phyloP scores from a whole-genome alignment of 768 basidiomycete genomes.

The Roridomyces roridus region DNA sequence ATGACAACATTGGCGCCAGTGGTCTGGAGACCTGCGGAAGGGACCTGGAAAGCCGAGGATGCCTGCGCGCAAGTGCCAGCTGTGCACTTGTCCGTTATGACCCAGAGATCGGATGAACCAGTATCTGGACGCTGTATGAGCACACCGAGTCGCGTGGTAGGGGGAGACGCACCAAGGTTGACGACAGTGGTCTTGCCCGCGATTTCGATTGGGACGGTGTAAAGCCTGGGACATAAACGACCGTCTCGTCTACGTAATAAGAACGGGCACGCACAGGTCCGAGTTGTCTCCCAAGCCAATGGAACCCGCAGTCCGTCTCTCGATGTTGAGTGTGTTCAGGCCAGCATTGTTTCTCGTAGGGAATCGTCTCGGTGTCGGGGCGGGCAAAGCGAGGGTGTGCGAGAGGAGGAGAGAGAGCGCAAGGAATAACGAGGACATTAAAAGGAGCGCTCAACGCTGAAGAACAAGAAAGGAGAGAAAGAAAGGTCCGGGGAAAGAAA shows the following conservation, averaged over 20 bases:
- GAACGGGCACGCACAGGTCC: conserved; percentile 19
- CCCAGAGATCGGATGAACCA: conserved; percentile 77
- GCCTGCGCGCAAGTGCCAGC: conserved; percentile 43
- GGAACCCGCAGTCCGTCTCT: conserved; percentile 35
- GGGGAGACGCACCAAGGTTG: conserved; percentile 48
- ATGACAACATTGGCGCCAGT: conserved; percentile 45
- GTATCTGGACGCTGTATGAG: conserved; percentile 54
- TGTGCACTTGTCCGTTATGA: conserved; percentile 57
- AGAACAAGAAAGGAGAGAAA: conserved; percentile 21
- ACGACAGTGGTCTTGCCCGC: conserved; percentile 48
- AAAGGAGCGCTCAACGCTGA: conserved; percentile 36
- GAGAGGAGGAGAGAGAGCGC: conserved; percentile 24
- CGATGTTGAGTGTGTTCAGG: not conserved
- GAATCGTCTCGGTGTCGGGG: conserved; percentile 30
- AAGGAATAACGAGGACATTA: conserved; percentile 24
- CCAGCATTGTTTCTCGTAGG: conserved; percentile 23
- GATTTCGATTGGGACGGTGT: conserved; percentile 53
- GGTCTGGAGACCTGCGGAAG: conserved; percentile 42
- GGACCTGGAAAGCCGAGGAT: conserved; percentile 46
- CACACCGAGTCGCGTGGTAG: not conserved
- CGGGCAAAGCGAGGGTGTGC: conserved; percentile 23
- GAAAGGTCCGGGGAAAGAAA: conserved; percentile 24
- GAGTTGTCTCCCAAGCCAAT: conserved; percentile 39
- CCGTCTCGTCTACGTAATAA: not conserved
- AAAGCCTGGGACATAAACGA: conserved; percentile 31